Evolutionary conservation across 768 basidiomycete species (phyloP).

Genomic region (Trametes villosa): DNA sequence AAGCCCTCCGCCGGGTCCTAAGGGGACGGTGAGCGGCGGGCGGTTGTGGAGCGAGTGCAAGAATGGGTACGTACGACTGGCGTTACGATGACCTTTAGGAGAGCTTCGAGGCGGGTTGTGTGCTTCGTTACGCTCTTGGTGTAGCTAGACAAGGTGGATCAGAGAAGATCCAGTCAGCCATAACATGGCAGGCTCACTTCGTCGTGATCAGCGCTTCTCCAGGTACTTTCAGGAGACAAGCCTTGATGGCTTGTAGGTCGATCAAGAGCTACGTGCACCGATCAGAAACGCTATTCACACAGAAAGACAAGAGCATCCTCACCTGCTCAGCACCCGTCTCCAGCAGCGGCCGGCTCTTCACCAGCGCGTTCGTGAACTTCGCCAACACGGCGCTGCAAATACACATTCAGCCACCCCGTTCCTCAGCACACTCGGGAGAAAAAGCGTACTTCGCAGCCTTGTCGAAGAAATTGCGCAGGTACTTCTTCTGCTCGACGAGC

Average conservation of each 20-base stretch:
- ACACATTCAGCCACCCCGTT: background rate
- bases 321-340: constrained; percentile 98
- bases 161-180: constrained; percentile 13
- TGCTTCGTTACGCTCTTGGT: constrained; percentile 80
- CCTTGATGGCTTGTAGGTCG: constrained; percentile 87
- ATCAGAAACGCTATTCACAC: background rate
- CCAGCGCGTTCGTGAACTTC: constrained; percentile 88
- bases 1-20: constrained; percentile 94
- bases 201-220: constrained; percentile 64
- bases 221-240: constrained; percentile 81
- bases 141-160: constrained; percentile 55
- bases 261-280: constrained; percentile 66
- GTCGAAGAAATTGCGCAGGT: constrained; percentile 89
- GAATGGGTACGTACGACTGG: constrained; percentile 66
- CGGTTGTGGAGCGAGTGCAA: background rate
- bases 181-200: constrained; percentile 46
- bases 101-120: constrained; percentile 81
- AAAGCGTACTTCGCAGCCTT: constrained; percentile 83
- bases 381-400: constrained; percentile 70
- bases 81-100: constrained; percentile 94
- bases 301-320: constrained; percentile 39
- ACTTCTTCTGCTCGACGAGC: constrained; percentile 93
- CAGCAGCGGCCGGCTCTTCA: constrained; percentile 87
- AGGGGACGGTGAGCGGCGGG: background rate
- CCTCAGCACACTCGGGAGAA: background rate